Percentiles rank a stretch among this genome's conserved stretches.
Conservation (phyloP, 257 asterid species). For the Nicotiana sylvestris region DNA sequence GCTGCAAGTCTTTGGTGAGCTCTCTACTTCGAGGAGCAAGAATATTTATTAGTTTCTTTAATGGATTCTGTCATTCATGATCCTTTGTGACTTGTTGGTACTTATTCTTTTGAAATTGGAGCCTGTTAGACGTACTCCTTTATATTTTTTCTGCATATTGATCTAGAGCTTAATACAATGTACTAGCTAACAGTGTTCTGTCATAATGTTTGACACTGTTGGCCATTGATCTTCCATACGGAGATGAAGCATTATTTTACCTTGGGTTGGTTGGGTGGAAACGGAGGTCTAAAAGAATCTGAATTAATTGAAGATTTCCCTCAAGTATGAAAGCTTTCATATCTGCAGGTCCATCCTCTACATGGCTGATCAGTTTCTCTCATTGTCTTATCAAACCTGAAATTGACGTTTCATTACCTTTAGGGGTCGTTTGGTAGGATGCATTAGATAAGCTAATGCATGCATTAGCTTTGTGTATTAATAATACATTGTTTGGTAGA, state of each 20-base stretch:
- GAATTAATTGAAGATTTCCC: not conserved
- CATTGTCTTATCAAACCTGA: not conserved
- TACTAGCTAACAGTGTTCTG: not conserved
- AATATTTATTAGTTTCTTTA: not conserved
- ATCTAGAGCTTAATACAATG: not conserved
- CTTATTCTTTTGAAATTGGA: not conserved
- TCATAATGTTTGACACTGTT: not conserved
- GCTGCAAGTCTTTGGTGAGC: constrained; percentile 89
- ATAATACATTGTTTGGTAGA: too few relatives aligned
- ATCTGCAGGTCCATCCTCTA: not conserved
- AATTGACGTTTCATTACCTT: not conserved
- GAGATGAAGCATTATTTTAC: not conserved
- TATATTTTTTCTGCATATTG: not conserved
- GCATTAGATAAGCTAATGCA: too few relatives aligned
- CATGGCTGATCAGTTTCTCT: constrained; percentile 7
- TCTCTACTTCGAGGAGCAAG: not conserved
- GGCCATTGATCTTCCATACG: not conserved
- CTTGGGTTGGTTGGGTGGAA: not conserved
- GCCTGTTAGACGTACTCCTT: not conserved
- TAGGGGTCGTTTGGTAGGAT: too few relatives aligned
- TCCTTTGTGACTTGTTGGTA: constrained; percentile 1
- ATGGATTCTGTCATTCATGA: not conserved
- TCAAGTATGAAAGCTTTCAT: not conserved
- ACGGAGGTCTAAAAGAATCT: not conserved
- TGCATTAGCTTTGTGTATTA: too few relatives aligned